Evolutionary conservation across 2,329 filamentous ascomycete genomes (phyloP).

Genomic region (Periconia sp.): DNA sequence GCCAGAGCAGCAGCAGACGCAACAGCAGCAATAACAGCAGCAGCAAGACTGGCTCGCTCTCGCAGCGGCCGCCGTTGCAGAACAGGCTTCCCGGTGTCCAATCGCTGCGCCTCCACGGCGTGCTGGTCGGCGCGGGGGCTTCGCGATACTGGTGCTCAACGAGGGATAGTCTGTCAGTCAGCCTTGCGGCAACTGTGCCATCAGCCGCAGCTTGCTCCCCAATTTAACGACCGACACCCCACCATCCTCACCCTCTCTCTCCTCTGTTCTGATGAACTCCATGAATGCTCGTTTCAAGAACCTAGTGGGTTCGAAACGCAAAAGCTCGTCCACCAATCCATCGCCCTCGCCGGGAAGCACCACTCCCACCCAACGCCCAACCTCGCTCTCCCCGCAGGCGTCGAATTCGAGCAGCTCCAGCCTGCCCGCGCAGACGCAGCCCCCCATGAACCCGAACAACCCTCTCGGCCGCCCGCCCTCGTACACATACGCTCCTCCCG

Average conservation of each 20-base stretch:
- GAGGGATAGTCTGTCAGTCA: conserved; percentile 14
- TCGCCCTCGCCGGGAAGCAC: conserved; percentile 39
- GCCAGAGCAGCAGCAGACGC: too few relatives aligned
- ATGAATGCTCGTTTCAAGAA: conserved; percentile 80
- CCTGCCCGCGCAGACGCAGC: conserved; percentile 34
- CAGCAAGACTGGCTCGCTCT: too few relatives aligned
- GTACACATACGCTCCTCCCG: conserved; percentile 62
- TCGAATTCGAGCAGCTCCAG: conserved; percentile 47
- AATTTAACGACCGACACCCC: conserved; percentile 35
- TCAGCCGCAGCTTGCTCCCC: conserved; percentile 39
- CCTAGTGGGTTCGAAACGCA: conserved; percentile 82
- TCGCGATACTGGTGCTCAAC: conserved; percentile 5
- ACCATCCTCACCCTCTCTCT: conserved; percentile 22
- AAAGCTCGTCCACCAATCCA: conserved; percentile 63
- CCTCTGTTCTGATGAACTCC: conserved; percentile 68
- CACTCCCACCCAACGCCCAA: conserved; percentile 48
- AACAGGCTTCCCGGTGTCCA: too few relatives aligned
- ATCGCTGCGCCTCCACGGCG: conserved; percentile 13
- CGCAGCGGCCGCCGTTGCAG: too few relatives aligned
- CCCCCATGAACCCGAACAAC: conserved; percentile 62
- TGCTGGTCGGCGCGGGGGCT: conserved; percentile 3
- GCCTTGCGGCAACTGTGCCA: conserved; percentile 13
- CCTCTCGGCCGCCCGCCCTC: conserved; percentile 67
- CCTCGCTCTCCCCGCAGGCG: conserved; percentile 47
- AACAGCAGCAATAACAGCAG: too few relatives aligned